Base-by-base conservation (phyloP, 2,329 filamentous ascomycete genomes). In the Stachybotrys echinatus region DNA sequence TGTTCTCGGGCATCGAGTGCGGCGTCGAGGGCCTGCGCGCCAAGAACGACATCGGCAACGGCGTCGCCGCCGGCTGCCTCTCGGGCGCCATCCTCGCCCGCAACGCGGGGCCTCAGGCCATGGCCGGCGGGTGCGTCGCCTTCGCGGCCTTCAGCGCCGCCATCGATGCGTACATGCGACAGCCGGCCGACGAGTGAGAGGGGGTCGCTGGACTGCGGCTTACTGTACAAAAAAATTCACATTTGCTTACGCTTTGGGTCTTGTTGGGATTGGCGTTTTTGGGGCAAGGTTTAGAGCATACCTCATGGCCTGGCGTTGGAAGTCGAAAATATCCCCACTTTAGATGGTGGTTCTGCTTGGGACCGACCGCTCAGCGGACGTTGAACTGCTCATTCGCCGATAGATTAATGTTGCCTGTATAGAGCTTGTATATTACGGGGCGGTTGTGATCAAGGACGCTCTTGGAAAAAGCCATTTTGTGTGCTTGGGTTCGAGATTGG, bases 1-100 rank as follows among this genome's bases (percentile, higher is more conserved):
- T 97, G 19, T 99, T 95, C 74, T 81, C 84, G 17, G 92, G 92
- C 39, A 95, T 94, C 48, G 94, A 99, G 73, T 99, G 94, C 74
- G 91, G 89, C 56, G 91, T 99, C 63, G 94, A 99, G 70, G 92
- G 92, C 0, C 79, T 89, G 61, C 81, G 94, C 23, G 94, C 92
- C 20, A 96, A 95, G 76, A 96, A 97, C 71, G 94, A 97, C 68
- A 70, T 97, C 23, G 82, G 76, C 55, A 99, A 99, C 73, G 90
- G 90, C 49, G 84, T 94, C 5, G 82, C 85, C 5, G 90, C 92
- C 1, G 94, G 94, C 0, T 97, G 92, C 65, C 74, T 96, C 49
- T 96, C 94, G 10, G 94, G 94, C 17, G 94, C 89, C 18, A 88
- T 94, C 49, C 71, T 99, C 55, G 92, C 90, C 45, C 84, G 88